phyloP scores from a whole-genome alignment of 2,329 filamentous ascomycete species.

The Scedosporium minutisporum region DNA sequence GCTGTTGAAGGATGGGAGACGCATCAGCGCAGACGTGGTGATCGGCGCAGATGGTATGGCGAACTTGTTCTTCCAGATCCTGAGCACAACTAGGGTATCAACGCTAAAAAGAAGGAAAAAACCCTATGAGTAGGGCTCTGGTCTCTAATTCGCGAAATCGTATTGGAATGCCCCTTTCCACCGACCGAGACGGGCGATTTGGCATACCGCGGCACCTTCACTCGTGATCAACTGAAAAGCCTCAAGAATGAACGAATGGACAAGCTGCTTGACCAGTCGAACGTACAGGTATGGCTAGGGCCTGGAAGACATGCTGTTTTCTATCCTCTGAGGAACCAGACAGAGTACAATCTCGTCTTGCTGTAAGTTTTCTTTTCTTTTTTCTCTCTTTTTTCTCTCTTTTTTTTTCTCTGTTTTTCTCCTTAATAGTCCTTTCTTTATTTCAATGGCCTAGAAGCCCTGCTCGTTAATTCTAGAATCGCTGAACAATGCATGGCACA shows the following conservation, averaged over 20 bases:
- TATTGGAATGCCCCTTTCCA: background rate
- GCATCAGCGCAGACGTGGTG: slow-evolving; percentile 4
- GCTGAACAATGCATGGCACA: background rate
- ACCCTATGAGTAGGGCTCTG: background rate
- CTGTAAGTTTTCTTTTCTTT: background rate
- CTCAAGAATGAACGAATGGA: background rate
- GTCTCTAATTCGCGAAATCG: background rate
- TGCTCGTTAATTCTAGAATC: background rate
- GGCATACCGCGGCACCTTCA: slow-evolving; percentile 4
- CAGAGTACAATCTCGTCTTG: slow-evolving; percentile 4
- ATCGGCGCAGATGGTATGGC: slow-evolving; percentile 7
- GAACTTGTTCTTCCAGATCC: background rate
- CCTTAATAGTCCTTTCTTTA: too few relatives aligned
- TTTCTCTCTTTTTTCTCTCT: background rate
- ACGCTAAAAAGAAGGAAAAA: background rate
- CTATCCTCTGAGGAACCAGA: slow-evolving; percentile 1
- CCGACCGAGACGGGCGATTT: slow-evolving; percentile 3
- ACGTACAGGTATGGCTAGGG: slow-evolving; percentile 4
- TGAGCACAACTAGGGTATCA: background rate
- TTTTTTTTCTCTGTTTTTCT: background rate
- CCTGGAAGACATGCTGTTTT: slow-evolving; percentile 3
- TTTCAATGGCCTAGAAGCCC: background rate
- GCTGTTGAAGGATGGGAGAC: background rate
- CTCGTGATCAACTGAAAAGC: background rate
- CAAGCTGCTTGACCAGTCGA: background rate